Conservation (phyloP, 495 filamentous ascomycete species). For the Neurospora discreta region DNA sequence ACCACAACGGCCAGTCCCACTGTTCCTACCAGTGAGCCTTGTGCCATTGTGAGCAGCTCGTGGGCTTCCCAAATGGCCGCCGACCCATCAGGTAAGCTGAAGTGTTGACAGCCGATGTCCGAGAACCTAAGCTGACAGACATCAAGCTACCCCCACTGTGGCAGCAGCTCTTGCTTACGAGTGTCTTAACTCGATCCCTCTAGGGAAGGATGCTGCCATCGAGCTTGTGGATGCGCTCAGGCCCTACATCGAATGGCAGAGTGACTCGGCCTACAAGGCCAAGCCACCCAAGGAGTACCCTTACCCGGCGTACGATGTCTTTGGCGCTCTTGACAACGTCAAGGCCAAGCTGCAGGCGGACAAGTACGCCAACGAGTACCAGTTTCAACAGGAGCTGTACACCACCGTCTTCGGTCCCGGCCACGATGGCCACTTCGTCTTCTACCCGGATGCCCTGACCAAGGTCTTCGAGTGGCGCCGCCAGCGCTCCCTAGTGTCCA, state of each 20-base stretch:
- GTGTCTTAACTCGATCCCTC: constrained; percentile 22
- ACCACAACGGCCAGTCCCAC: constrained; percentile 1
- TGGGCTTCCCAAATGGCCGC: constrained; percentile 24
- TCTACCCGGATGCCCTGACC: constrained; percentile 12
- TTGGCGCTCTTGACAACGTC: constrained; percentile 25
- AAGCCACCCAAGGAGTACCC: constrained; percentile 29
- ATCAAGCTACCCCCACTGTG: constrained; percentile 10
- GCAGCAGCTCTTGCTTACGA: constrained; percentile 16
- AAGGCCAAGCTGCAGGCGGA: constrained; percentile 12
- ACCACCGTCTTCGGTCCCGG: constrained; percentile 25
- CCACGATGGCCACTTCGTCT: constrained; percentile 38
- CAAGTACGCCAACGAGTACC: constrained; percentile 35
- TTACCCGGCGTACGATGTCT: constrained; percentile 22
- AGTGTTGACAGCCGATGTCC: not conserved
- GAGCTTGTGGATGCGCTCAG: constrained; percentile 20
- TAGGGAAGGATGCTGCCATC: constrained; percentile 15
- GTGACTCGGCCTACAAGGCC: constrained; percentile 32
- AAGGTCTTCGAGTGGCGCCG: constrained; percentile 16
- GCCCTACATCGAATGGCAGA: constrained; percentile 27
- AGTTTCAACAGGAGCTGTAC: constrained; percentile 38
- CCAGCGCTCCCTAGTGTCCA: constrained; percentile 15
- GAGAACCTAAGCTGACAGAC: not conserved
- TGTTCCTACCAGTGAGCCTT: constrained; percentile 18
- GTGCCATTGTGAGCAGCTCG: constrained; percentile 32
- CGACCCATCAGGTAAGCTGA: not conserved